Evolutionary conservation across 2,329 filamentous ascomycete species (phyloP).

Genomic region (Aspergillus spinulosporus): DNA sequence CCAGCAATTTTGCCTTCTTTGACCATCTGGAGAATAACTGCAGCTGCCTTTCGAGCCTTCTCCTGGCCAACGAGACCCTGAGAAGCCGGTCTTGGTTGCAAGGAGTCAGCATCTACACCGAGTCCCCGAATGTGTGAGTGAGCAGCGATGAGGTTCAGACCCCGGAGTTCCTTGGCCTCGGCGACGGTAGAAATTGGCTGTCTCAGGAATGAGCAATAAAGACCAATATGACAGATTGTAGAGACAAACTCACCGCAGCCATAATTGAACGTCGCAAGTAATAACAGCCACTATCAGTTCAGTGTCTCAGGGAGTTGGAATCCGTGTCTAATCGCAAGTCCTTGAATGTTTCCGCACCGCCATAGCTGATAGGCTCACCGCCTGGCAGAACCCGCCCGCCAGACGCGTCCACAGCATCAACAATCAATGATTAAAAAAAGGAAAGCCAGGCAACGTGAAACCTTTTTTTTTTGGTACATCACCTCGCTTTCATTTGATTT

Average conservation of each 20-base stretch:
- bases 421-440: not conserved
- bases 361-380: conserved; percentile 11
- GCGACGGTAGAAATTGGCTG: conserved; percentile 78
- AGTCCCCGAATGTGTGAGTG: conserved; percentile 97
- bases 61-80: conserved; percentile 95
- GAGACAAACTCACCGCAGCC: conserved; percentile 37
- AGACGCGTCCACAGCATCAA: conserved; percentile 4
- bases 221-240: conserved; percentile 4
- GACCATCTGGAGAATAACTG: conserved; percentile 97
- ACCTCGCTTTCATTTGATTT: not conserved
- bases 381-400: conserved; percentile 11
- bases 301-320: conserved; percentile 13
- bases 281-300: not conserved
- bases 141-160: conserved; percentile 94
- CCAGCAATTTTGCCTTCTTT: conserved; percentile 98
- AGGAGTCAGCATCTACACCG: conserved; percentile 85
- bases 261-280: conserved; percentile 26
- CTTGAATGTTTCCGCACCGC: conserved; percentile 13
- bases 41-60: conserved; percentile 93
- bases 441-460: not conserved
- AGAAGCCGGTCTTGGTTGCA: conserved; percentile 80
- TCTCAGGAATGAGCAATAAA: conserved; percentile 11
- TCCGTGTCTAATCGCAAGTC: conserved; percentile 12
- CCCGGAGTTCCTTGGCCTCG: conserved; percentile 92
- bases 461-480: not conserved